Percentiles rank a stretch among this genome's conserved stretches.
phyloP scores from a whole-genome alignment of 345 rosid species.

The Orychophragmus violaceus region DNA sequence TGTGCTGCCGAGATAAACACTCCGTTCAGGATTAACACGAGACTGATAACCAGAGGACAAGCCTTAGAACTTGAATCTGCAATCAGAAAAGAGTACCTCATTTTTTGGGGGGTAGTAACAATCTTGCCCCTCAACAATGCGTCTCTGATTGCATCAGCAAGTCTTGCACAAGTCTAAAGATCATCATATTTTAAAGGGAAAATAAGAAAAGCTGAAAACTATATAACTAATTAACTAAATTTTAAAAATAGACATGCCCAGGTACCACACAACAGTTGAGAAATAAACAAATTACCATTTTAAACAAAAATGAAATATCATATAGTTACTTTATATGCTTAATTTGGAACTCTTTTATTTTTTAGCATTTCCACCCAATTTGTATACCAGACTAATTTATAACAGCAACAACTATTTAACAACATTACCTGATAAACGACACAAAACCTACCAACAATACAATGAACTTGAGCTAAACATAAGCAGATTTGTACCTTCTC shows the following conservation, averaged over 20 bases:
- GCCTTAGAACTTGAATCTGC: slow-evolving; percentile 7
- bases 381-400: background rate
- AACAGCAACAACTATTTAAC: background rate
- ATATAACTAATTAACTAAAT: background rate
- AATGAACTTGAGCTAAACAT: background rate
- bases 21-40: slow-evolving; percentile 12
- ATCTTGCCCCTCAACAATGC: slow-evolving; percentile 1
- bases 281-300: background rate
- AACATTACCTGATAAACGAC: background rate
- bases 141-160: background rate
- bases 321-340: background rate
- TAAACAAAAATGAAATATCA: background rate
- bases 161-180: background rate
- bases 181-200: background rate
- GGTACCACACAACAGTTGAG: background rate
- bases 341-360: background rate
- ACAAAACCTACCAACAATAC: background rate
- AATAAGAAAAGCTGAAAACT: background rate
- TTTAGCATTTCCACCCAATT: background rate
- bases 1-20: background rate
- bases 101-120: background rate
- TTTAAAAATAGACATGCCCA: background rate
- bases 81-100: slow-evolving; percentile 7
- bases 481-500: background rate
- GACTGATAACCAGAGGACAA: background rate